Percentiles rank a stretch among this genome's conserved stretches.
These are phyloP conservation scores for Mucor racemosus DNA, from an alignment of 371 early-diverging fungal species.

Conservation along the genomic window DNA sequence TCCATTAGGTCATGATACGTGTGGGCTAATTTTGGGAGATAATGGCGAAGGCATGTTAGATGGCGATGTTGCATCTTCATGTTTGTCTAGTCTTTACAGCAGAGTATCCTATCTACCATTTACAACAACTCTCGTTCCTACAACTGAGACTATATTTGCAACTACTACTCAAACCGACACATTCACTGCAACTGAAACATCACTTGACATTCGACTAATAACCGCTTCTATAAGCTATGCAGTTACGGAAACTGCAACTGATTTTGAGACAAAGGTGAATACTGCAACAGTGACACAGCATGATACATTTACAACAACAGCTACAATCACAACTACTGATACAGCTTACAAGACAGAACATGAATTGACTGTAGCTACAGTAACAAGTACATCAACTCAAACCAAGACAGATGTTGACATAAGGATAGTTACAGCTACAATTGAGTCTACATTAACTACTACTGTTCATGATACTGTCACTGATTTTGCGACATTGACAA, in stretches of 20 bases:
- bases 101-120: not conserved
- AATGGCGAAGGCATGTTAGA: not conserved
- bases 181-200: not conserved
- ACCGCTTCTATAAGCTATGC: not conserved
- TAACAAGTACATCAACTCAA: not conserved
- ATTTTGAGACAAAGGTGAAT: not conserved
- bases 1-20: not conserved
- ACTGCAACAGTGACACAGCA: not conserved
- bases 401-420: not conserved
- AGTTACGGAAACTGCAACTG: conserved; percentile 1
- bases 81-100: conserved; percentile 3
- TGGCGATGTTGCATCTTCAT: not conserved
- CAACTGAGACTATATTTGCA: not conserved
- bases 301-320: conserved; percentile 1
- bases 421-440: not conserved
- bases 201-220: not conserved
- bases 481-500: not conserved
- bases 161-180: not conserved
- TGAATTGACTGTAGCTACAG: not conserved
- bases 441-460: not conserved
- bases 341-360: conserved; percentile 1
- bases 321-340: not conserved
- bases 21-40: not conserved
- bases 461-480: conserved; percentile 6
- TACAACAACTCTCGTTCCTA: not conserved